These are phyloP conservation scores for Moesziomyces parantarcticus DNA, from an alignment of 1,284 basidiomycete species.

Conservation along the genomic window DNA sequence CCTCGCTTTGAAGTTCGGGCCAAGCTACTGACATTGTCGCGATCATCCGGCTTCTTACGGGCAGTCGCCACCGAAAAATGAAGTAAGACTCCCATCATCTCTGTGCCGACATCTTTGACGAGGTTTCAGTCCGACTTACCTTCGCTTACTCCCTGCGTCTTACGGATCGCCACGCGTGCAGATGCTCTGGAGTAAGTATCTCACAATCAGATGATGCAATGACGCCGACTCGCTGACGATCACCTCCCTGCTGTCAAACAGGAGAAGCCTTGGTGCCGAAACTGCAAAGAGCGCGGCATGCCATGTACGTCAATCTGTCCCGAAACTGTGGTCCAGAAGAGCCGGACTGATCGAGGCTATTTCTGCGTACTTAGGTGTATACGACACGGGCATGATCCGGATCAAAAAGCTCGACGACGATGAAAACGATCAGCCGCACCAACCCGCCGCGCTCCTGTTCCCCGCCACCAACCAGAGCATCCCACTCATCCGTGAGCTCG, in stretches of 20 bases:
- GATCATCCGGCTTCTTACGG: neutral
- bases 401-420: slow-evolving; percentile 2
- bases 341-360: neutral
- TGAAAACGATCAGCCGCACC: neutral
- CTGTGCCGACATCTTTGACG: neutral
- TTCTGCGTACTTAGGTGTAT: slow-evolving; percentile 10
- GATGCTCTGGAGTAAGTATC: slow-evolving; percentile 33
- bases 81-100: slow-evolving; percentile 11
- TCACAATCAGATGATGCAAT: neutral
- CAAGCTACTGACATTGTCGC: neutral
- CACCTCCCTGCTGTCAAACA: neutral
- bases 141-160: no score
- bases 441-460: neutral
- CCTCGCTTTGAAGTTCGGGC: neutral
- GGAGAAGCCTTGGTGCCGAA: slow-evolving; percentile 35
- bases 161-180: neutral
- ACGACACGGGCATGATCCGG: slow-evolving; percentile 7
- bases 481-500: slow-evolving; percentile 14
- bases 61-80: slow-evolving; percentile 42
- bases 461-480: neutral
- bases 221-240: neutral
- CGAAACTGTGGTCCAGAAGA: neutral
- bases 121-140: neutral
- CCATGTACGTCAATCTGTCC: slow-evolving; percentile 16
- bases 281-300: slow-evolving; percentile 25